A percentile compares a stretch with the other conserved stretches of the same genome.
These are phyloP conservation scores for Syzygium syzygioides DNA, from an alignment of 441 rosid genomes.

Conservation along the genomic window DNA sequence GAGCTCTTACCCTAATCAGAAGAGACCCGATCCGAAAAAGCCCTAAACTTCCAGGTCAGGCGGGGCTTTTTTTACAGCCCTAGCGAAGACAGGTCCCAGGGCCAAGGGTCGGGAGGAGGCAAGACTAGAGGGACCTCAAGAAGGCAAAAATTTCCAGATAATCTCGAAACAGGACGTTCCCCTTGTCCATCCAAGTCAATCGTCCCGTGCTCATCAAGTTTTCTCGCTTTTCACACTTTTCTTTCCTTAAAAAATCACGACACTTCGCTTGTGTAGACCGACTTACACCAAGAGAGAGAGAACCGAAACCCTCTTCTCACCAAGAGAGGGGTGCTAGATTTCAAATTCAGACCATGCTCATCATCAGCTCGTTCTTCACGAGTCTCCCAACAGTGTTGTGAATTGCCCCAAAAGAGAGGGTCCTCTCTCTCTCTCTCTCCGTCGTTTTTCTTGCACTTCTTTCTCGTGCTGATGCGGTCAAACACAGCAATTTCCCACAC, in stretches of 20 bases:
- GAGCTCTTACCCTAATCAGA: too few relatives aligned
- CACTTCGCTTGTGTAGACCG: not conserved
- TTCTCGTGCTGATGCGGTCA: not conserved
- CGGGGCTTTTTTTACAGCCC: too few relatives aligned
- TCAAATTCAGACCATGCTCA: not conserved
- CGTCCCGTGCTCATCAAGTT: rapidly evolving
- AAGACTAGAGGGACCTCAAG: not conserved
- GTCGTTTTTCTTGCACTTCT: not conserved
- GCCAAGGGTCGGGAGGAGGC: not conserved
- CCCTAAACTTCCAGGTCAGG: too few relatives aligned
- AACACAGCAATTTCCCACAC: not conserved
- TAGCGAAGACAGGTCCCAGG: not conserved
- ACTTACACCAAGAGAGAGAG: not conserved
- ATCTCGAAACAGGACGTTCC: not conserved
- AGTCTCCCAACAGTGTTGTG: not conserved
- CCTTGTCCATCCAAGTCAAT: rapidly evolving
- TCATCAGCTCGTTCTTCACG: not conserved
- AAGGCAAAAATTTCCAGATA: not conserved
- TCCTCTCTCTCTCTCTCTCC: not conserved
- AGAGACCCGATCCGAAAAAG: too few relatives aligned
- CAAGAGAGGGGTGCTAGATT: not conserved
- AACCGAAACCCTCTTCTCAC: not conserved
- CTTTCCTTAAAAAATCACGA: not conserved
- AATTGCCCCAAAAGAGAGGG: not conserved
- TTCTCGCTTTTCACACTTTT: not conserved